These are phyloP conservation scores for Bondarzewia mesenterica DNA, from an alignment of 1,284 basidiomycete genomes.

Conservation along the genomic window DNA sequence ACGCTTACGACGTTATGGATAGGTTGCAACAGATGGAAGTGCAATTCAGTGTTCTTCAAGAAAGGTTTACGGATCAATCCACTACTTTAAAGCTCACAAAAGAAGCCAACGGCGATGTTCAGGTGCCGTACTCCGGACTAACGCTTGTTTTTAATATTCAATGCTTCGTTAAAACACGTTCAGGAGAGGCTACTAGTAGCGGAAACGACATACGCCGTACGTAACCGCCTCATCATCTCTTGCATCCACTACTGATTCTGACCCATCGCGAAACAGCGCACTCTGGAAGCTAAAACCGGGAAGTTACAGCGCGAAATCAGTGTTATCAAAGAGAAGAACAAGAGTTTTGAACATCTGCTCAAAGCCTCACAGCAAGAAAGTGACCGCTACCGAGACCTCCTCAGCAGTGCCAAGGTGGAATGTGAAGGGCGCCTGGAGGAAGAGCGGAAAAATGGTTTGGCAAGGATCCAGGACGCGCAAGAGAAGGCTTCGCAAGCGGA, in stretches of 20 bases:
- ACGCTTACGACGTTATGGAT: not conserved
- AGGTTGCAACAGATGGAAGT: constrained; percentile 19
- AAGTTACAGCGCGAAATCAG: constrained; percentile 13
- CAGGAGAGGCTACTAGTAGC: constrained; percentile 26
- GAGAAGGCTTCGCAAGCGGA: constrained; percentile 8
- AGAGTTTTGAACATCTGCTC: constrained; percentile 4
- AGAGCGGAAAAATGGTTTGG: constrained; percentile 8
- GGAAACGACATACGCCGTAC: constrained; percentile 22
- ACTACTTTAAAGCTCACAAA: constrained; percentile 42
- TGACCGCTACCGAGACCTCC: constrained; percentile 9
- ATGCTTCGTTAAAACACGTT: not conserved
- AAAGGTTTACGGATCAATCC: constrained; percentile 51
- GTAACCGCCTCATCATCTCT: constrained; percentile 1
- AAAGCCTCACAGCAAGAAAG: constrained; percentile 9
- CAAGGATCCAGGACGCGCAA: constrained; percentile 5
- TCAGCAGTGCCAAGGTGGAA: constrained; percentile 6
- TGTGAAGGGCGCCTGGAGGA: constrained; percentile 9
- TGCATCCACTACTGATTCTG: not conserved
- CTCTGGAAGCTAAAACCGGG: constrained; percentile 4
- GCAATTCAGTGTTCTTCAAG: constrained; percentile 42
- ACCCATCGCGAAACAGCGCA: no score
- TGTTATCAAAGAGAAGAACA: constrained; percentile 8
- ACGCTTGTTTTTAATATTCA: not conserved
- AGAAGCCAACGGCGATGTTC: constrained; percentile 44
- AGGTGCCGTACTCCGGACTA: constrained; percentile 26